Conservation (phyloP, 345 rosid species). For the Pistacia atlantica region DNA sequence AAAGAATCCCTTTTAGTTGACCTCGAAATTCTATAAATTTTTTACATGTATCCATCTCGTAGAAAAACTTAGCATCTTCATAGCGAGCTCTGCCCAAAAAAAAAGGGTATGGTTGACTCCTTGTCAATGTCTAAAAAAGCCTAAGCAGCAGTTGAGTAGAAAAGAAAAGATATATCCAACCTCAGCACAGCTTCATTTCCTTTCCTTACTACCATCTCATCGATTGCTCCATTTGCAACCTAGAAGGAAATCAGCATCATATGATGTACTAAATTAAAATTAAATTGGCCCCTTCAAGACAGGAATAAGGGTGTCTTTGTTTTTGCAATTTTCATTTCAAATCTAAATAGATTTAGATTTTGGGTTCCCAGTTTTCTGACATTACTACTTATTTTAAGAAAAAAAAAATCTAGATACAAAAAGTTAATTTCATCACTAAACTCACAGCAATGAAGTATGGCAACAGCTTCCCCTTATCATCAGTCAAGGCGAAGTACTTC, state of each 20-base stretch:
- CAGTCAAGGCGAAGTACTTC: constrained; percentile 76
- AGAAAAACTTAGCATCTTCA: constrained; percentile 96
- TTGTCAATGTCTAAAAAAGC: constrained; percentile 19
- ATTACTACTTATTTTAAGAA: too few relatives aligned
- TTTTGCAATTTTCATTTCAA: too few relatives aligned
- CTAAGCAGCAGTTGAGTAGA: constrained; percentile 9
- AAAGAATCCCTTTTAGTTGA: constrained; percentile 87
- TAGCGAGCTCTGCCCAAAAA: constrained; percentile 80
- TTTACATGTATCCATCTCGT: constrained; percentile 78
- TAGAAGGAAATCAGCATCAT: constrained; percentile 35
- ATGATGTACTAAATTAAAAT: constrained; percentile 17
- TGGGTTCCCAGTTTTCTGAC: too few relatives aligned
- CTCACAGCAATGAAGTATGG: constrained; percentile 90
- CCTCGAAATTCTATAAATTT: constrained; percentile 66
- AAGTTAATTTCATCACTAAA: constrained; percentile 21
- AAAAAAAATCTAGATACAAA: too few relatives aligned
- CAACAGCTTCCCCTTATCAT: constrained; percentile 66
- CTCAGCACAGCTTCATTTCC: constrained; percentile 99
- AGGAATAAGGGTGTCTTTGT: too few relatives aligned
- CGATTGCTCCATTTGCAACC: constrained; percentile 95
- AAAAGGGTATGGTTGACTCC: constrained; percentile 13
- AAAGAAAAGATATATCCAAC: constrained; percentile 37
- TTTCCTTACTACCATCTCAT: constrained; percentile 72
- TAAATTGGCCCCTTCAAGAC: constrained; percentile 9
- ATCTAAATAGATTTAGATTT: too few relatives aligned